Evolutionary conservation across 306 rosid genomes (phyloP).

Genomic region (Luffa acutangula): DNA sequence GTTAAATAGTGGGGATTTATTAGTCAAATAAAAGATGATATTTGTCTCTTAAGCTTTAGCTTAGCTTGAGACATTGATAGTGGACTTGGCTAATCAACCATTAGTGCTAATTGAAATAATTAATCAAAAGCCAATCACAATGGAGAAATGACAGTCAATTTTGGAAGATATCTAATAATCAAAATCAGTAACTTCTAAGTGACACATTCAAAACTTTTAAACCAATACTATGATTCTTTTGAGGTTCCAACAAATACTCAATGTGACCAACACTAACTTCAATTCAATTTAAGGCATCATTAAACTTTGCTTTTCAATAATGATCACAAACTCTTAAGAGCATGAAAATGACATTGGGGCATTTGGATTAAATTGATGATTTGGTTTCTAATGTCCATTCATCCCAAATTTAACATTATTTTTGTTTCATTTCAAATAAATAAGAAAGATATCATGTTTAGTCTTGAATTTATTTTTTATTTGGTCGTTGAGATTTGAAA

Average conservation of each 20-base stretch:
- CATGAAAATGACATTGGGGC: neutral
- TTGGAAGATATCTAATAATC: neutral
- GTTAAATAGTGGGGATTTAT: neutral
- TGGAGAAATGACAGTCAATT: neutral
- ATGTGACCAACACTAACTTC: neutral
- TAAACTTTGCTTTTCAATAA: neutral
- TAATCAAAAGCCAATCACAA: neutral
- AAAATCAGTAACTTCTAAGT: neutral
- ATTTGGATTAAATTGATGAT: neutral
- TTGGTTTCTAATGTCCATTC: neutral
- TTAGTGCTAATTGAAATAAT: neutral
- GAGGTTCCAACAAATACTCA: neutral
- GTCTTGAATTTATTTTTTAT: too few species aligned
- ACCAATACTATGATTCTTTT: neutral
- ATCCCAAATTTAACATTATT: neutral
- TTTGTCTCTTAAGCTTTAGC: neutral
- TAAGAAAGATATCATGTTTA: neutral
- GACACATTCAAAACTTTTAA: neutral
- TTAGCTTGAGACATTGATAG: neutral
- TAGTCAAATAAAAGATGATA: neutral
- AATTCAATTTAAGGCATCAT: neutral
- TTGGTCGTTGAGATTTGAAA: too few species aligned
- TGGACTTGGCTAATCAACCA: neutral
- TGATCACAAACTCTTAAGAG: neutral
- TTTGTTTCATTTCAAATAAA: neutral